Conservation (phyloP, 768 basidiomycete species). For the Lactifluus piperatus region DNA sequence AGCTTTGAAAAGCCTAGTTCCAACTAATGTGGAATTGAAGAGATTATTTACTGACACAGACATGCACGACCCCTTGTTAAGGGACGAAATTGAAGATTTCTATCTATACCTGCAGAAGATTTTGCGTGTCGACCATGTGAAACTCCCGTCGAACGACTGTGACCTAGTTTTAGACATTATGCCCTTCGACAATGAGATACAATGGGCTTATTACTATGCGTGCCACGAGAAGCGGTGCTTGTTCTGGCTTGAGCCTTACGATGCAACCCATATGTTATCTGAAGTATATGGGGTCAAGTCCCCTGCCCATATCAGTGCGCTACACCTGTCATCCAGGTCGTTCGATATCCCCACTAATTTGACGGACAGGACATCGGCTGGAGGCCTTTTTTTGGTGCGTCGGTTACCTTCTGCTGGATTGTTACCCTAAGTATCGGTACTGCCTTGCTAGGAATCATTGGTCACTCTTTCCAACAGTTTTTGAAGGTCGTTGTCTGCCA, state of each 20-base stretch:
- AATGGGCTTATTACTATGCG: slow-evolving; percentile 44
- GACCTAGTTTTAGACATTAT: slow-evolving; percentile 42
- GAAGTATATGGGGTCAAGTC: slow-evolving; percentile 14
- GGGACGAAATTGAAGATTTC: slow-evolving; percentile 31
- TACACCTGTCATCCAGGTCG: not conserved
- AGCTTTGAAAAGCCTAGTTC: not conserved
- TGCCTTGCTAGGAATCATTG: slow-evolving; percentile 22
- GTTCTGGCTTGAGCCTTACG: slow-evolving; percentile 45
- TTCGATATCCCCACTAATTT: not conserved
- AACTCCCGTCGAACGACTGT: slow-evolving; percentile 28
- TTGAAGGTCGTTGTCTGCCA: slow-evolving; percentile 1
- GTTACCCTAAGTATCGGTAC: not conserved
- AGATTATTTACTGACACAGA: slow-evolving; percentile 48
- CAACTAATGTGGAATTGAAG: slow-evolving; percentile 22
- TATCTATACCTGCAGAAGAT: slow-evolving; percentile 21
- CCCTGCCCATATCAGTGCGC: slow-evolving; percentile 17
- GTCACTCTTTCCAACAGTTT: slow-evolving; percentile 24
- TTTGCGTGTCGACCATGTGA: slow-evolving; percentile 10
- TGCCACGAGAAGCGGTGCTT: slow-evolving; percentile 38
- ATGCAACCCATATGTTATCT: slow-evolving; percentile 28
- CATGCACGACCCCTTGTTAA: slow-evolving; percentile 33
- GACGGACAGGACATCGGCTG: slow-evolving; percentile 17
- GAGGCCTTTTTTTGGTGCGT: slow-evolving; percentile 24
- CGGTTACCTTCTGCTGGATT: not conserved
- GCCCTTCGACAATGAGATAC: slow-evolving; percentile 18